Base-by-base conservation (phyloP, 495 filamentous ascomycete genomes). In the Pseudevernia furfuracea region DNA sequence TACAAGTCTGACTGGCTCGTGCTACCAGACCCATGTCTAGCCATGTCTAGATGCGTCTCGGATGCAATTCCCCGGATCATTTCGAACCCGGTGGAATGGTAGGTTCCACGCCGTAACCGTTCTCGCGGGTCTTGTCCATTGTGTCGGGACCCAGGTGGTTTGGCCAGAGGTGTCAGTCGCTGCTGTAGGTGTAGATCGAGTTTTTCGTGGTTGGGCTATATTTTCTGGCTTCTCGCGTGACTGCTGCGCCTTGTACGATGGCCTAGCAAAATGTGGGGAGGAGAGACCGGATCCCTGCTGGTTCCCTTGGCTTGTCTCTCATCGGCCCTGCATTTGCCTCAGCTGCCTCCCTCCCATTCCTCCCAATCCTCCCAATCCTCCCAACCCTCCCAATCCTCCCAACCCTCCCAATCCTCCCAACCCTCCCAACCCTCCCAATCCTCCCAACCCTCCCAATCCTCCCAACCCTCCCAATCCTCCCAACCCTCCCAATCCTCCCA, bases 31-130 rank as follows among this genome's bases (percentile, higher is more conserved):
- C 38, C 52, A 46, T 57, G 39, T 48, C 57, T 58, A 63, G 53
- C 17, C 52, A 46, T 57, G 39, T 48, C 57, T 63, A 15, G n/a
- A 41, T 15, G 39, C 32, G 52, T 58, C 53, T 58, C 62, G 62
- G 62, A 57, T 58, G 53, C 53, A 63, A 30, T 48, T 63, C 61
- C 53, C 62, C 62, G 62, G 30, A 23, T 48, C 8, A 10, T 17
- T 37, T 36, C 17, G 38, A 41, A 11, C 53, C 62, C 62, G 41
- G 36, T 17, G 55, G 25, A 30, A 9, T 58, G 62, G 62, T 63
- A 43, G 41, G 38, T 37, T 38, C 48, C 41, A 55, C 53, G 53
- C 62, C 39, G 11, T 39, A 63, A 46, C 53, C 62, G 53, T 58
- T 21, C 52, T 52, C 32, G 21, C 62, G 53, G 6, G 28, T 15